Evolutionary conservation across 106 monocot species (phyloP), one percentile per base, ranked within the genome.

Genomic region (Apostasia shenzhenica): DNA sequence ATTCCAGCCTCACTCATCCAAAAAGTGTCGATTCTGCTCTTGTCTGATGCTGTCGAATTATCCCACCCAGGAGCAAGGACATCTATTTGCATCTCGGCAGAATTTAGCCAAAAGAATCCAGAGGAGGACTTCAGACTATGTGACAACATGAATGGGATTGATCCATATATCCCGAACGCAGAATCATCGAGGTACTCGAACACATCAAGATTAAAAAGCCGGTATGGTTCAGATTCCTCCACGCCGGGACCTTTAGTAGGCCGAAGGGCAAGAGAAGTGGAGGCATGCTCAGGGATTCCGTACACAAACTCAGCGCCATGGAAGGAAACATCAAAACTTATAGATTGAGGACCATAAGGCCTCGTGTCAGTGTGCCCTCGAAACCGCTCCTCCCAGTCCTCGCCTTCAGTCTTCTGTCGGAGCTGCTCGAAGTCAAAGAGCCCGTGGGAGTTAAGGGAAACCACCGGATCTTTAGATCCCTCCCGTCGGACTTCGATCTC

Each of bases 61-160:
- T 81, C 86, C 97, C 92, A 99, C 4, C 93, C 97, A 13, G 87
- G 83, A 1, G 79, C 82, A 44, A 99, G 85, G 40, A 99, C 99
- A 62, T 99, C 99, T 48, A 99, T 99, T 82, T 99, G 99, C 99
- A 93, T 93, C 66, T 99, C 99, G 1, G 99, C 99, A 6, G 99
- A 82, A 69, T 99, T 99, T 26, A 99, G 83, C 99, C 99, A 99
- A 74, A 99, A 99, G 78, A 93, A 99, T 6, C 93, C 99, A 2
- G 89, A 69, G 0, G 90, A 83, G 6, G 82, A 66, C 10, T 63
- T 54, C 14, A 56, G 9, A 6, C 90, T 90, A 57, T 99, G 99
- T n/a, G 90, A 84, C 26, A 99, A 70, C 93, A 99, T 99, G 77
- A 90, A 90, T 5, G 99, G 99, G 14, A 99, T 82, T 4, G 99